Conservation (phyloP, 2,329 filamentous ascomycete genomes). For the Penicillium sp. region DNA sequence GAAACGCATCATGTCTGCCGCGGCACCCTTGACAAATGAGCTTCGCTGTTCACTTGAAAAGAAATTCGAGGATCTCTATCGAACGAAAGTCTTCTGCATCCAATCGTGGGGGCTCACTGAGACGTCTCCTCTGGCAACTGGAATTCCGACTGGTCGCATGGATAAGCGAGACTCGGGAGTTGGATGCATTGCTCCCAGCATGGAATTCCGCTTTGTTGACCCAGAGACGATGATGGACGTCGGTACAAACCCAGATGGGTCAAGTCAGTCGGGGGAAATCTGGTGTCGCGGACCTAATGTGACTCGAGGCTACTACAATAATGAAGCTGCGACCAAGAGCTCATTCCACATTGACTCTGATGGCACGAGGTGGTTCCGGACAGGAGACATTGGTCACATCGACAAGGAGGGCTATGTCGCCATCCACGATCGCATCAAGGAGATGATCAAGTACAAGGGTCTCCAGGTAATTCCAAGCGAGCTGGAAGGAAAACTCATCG, state of each 20-base stretch:
- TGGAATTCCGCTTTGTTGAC: conserved; percentile 23
- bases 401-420: conserved; percentile 18
- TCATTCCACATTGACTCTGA: conserved; percentile 16
- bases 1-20: conserved; percentile 18
- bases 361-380: conserved; percentile 22
- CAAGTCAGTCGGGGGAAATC: conserved; percentile 17
- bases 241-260: conserved; percentile 8
- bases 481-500: conserved; percentile 20
- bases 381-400: conserved; percentile 20
- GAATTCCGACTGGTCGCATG: conserved; percentile 18
- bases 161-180: conserved; percentile 17
- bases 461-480: conserved; percentile 24
- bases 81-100: conserved; percentile 17
- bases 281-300: conserved; percentile 23
- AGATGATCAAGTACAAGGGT: conserved; percentile 27
- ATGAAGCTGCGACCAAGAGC: conserved; percentile 14
- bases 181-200: conserved; percentile 18
- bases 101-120: conserved; percentile 23
- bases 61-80: conserved; percentile 10
- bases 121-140: conserved; percentile 19
- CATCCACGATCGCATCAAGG: conserved; percentile 24
- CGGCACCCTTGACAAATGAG: conserved; percentile 19
- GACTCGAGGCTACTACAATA: conserved; percentile 19
- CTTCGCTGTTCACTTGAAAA: conserved; percentile 15
- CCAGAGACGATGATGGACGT: conserved; percentile 19